phyloP scores from a whole-genome alignment of 805 yeast genomes.

The Metschnikowia kofuensis region DNA sequence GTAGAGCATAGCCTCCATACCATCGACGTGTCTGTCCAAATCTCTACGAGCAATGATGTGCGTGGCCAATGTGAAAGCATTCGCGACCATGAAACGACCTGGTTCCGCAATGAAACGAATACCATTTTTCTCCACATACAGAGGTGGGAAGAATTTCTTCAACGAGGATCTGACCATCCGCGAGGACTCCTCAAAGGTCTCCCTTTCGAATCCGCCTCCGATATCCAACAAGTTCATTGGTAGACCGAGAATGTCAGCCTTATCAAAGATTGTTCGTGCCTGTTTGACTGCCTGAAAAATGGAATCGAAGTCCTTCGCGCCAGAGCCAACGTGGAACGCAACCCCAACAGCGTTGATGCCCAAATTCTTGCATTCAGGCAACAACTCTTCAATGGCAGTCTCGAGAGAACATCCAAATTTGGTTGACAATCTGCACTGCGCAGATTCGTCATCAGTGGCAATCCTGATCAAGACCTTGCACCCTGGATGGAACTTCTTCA shows the following conservation, averaged over 20 bases:
- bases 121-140: conserved; percentile 20
- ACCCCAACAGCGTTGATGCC: conserved; percentile 74
- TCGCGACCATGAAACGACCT: conserved; percentile 84
- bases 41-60: conserved; percentile 83
- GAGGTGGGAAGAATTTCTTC: conserved; percentile 55
- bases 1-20: conserved; percentile 65
- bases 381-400: conserved; percentile 49
- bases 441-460: conserved; percentile 83
- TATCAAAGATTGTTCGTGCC: conserved; percentile 64
- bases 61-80: conserved; percentile 80
- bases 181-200: conserved; percentile 59
- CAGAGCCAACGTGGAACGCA: conserved; percentile 95
- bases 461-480: conserved; percentile 75
- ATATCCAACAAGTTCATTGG: conserved; percentile 65
- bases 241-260: conserved; percentile 46
- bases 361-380: conserved; percentile 59
- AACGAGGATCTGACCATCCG: conserved; percentile 54
- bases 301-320: conserved; percentile 71
- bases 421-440: conserved; percentile 81
- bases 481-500: conserved; percentile 63
- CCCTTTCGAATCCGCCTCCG: conserved; percentile 88
- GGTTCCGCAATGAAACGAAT: conserved; percentile 81
- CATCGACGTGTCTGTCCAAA: conserved; percentile 19
- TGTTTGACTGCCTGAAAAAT: conserved; percentile 70
- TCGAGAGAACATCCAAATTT: conserved; percentile 81